These are phyloP conservation scores for Gleditsia sinensis DNA, from an alignment of 306 rosid species.

Conservation along the genomic window DNA sequence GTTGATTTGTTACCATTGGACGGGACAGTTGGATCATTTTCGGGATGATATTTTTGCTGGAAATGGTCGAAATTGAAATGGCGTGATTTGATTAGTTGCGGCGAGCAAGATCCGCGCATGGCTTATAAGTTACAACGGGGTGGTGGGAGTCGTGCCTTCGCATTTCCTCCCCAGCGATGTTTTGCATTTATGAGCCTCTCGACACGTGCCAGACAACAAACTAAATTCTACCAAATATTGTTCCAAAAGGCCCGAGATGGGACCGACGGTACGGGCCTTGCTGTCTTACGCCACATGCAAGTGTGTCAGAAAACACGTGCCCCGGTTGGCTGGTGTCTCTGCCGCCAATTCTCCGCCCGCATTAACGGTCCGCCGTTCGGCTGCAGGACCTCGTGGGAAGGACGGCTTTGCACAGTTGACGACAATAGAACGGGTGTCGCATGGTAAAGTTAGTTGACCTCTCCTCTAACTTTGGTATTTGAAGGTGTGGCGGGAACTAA, in stretches of 20 bases:
- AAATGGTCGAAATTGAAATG: not conserved
- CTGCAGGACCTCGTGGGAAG: not conserved
- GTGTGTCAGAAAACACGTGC: slow-evolving; percentile 57
- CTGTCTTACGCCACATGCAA: slow-evolving; percentile 41
- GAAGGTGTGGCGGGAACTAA: slow-evolving; percentile 44
- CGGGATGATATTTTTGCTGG: not conserved
- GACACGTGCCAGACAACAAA: not conserved
- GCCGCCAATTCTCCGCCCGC: slow-evolving; percentile 11
- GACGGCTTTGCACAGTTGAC: too few species aligned
- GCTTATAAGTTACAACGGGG: not conserved
- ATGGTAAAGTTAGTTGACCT: not conserved
- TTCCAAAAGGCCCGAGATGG: not conserved
- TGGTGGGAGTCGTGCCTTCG: not conserved
- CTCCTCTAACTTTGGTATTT: not conserved
- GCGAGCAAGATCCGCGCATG: not conserved
- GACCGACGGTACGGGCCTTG: slow-evolving; percentile 20
- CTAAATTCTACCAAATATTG: not conserved
- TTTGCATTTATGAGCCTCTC: not conserved
- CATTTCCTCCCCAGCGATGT: not conserved
- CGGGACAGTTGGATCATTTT: too few species aligned
- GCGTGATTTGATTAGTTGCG: not conserved
- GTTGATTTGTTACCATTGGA: too few species aligned
- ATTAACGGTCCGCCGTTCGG: slow-evolving; percentile 26
- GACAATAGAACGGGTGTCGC: not conserved
- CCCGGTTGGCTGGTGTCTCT: slow-evolving; percentile 34